phyloP scores from a whole-genome alignment of 345 rosid species.

The Murraya paniculata region DNA sequence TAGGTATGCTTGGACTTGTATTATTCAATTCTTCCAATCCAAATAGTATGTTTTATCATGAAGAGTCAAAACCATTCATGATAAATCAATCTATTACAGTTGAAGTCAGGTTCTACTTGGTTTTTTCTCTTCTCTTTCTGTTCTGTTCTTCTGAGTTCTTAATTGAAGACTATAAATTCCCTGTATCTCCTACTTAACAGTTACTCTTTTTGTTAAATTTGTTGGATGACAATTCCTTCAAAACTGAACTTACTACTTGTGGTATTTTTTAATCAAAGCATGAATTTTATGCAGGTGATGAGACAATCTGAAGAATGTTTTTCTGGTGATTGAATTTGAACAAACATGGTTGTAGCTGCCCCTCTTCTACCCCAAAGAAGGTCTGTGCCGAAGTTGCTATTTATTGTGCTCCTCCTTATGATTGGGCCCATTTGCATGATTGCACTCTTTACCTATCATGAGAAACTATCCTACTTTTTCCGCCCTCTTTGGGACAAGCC shows the following conservation, averaged over 20 bases:
- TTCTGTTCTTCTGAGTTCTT: neutral
- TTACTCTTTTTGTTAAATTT: neutral
- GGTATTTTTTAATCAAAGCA: neutral
- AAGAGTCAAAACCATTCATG: neutral
- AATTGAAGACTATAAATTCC: neutral
- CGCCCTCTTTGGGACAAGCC: conserved; percentile 94
- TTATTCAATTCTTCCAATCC: neutral
- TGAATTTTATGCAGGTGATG: conserved; percentile 24
- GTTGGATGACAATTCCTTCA: neutral
- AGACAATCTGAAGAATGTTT: conserved; percentile 3
- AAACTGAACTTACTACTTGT: neutral
- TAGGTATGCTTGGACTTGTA: neutral
- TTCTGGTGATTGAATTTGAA: neutral
- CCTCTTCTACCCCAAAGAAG: conserved; percentile 25
- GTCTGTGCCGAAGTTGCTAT: conserved; percentile 34
- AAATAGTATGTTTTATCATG: neutral
- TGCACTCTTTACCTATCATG: conserved; percentile 40
- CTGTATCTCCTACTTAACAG: neutral
- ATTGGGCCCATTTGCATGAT: conserved; percentile 49
- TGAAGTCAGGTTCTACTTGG: neutral
- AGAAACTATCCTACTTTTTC: conserved; percentile 57
- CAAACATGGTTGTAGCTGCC: conserved; percentile 22
- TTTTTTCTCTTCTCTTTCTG: neutral
- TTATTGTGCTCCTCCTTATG: conserved; percentile 40
- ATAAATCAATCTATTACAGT: neutral